A percentile compares a stretch with the other conserved stretches of the same genome.
Evolutionary conservation across 2,329 filamentous ascomycete genomes (phyloP).

Genomic region (Byssochlamys sp.): DNA sequence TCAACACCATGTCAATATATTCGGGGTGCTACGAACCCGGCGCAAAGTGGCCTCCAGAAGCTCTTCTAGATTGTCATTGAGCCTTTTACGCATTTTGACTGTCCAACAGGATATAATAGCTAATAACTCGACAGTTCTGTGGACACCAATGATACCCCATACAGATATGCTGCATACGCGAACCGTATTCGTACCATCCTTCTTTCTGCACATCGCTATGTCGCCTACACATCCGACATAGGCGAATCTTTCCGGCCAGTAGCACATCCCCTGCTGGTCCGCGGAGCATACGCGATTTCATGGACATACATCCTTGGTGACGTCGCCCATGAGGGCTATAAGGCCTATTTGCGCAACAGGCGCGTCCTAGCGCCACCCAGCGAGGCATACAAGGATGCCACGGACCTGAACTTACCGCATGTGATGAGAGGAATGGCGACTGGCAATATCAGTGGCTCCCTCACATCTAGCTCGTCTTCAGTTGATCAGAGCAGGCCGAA

Average conservation of each 20-base stretch:
- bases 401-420: slow-evolving; percentile 19
- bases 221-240: slow-evolving; percentile 93
- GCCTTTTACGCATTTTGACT: not conserved
- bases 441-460: slow-evolving; percentile 18
- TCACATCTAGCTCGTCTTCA: slow-evolving; percentile 3
- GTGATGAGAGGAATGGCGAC: slow-evolving; percentile 28
- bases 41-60: not conserved
- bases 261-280: slow-evolving; percentile 73
- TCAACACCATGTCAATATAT: not conserved
- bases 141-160: slow-evolving; percentile 71
- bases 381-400: slow-evolving; percentile 36
- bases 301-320: slow-evolving; percentile 90
- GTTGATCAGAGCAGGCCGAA: slow-evolving; percentile 5
- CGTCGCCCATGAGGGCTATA: slow-evolving; percentile 87
- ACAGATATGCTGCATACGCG: slow-evolving; percentile 90
- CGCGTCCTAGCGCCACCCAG: slow-evolving; percentile 59
- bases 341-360: slow-evolving; percentile 83
- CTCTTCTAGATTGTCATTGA: not conserved
- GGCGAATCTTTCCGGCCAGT: slow-evolving; percentile 92
- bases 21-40: not conserved
- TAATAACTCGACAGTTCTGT: slow-evolving; percentile 45
- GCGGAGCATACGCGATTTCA: slow-evolving; percentile 75
- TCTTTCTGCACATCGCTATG: slow-evolving; percentile 82
- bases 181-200: slow-evolving; percentile 77
- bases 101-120: slow-evolving; percentile 3